Evolutionary conservation across 1,139 yeast species (phyloP).

Genomic region (Blastobotrys arbuscula): DNA sequence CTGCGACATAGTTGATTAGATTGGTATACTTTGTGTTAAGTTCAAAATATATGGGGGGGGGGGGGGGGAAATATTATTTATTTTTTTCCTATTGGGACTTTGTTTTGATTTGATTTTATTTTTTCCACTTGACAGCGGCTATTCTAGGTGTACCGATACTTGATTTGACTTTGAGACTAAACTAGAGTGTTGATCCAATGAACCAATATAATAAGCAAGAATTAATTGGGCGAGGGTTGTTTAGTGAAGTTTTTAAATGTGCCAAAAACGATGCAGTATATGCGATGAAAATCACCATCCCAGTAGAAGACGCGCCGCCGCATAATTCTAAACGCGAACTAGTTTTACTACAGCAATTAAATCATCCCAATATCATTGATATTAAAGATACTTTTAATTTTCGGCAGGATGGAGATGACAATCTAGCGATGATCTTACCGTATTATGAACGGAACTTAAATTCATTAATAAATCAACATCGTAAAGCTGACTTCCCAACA

Average conservation of each 20-base stretch:
- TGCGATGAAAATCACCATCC: conserved; percentile 44
- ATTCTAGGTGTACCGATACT: no score
- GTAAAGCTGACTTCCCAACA: conserved; percentile 31
- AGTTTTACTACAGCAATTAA: conserved; percentile 31
- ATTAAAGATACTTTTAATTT: conserved; percentile 30
- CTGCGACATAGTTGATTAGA: no score
- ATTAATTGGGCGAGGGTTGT: conserved; percentile 28
- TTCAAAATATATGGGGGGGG: no score
- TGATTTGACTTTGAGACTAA: no score
- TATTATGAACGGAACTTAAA: conserved; percentile 35
- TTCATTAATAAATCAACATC: conserved; percentile 31
- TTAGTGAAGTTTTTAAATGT: conserved; percentile 36
- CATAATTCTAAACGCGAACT: conserved; percentile 44
- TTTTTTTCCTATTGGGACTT: no score
- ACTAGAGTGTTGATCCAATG: no score
- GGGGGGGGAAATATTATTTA: no score
- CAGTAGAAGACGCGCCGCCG: conserved; percentile 47
- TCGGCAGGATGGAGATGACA: conserved; percentile 31
- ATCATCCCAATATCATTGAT: conserved; percentile 20
- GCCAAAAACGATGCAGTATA: conserved; percentile 19
- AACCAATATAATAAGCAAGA: conserved; percentile 4
- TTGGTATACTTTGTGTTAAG: no score
- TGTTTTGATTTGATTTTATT: no score
- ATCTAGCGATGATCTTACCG: conserved; percentile 42
- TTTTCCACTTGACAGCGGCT: no score